Conservation (phyloP, 306 rosid genomes). For the Inga oerstediana region DNA sequence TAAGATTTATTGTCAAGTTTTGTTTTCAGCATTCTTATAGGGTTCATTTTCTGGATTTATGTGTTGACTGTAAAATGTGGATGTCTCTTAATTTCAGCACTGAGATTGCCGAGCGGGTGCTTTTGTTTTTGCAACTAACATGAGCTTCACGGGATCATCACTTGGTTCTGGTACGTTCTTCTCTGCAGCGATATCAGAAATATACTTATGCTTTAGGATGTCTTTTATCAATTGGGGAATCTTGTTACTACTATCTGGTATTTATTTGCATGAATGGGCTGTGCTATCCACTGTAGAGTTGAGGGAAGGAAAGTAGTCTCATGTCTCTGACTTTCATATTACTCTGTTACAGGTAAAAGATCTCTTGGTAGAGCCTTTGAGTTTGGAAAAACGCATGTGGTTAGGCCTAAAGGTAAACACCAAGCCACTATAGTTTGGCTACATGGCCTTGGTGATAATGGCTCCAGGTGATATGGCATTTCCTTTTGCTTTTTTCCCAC, state of each 20-base stretch:
- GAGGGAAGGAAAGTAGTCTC: constrained; percentile 10
- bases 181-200: constrained; percentile 6
- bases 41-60: constrained; percentile 14
- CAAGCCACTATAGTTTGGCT: constrained; percentile 99
- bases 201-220: constrained; percentile 1
- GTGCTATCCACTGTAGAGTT: background rate
- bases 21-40: background rate
- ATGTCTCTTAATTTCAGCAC: constrained; percentile 52
- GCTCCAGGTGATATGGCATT: constrained; percentile 74
- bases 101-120: constrained; percentile 33
- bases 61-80: constrained; percentile 2
- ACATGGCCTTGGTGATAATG: constrained; percentile 99
- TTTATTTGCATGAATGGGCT: constrained; percentile 9
- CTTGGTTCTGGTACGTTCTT: constrained; percentile 74
- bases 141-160: constrained; percentile 81
- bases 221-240: constrained; percentile 18
- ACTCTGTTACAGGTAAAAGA: constrained; percentile 58
- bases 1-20: background rate
- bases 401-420: constrained; percentile 96
- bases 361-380: constrained; percentile 68
- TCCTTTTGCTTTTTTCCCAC: constrained; percentile 19
- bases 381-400: constrained; percentile 95
- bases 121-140: constrained; percentile 47
- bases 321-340: constrained; percentile 20
- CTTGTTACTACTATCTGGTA: background rate